These are phyloP conservation scores for Hortiboletus flavorubellus DNA, from an alignment of 768 basidiomycete species.

Conservation along the genomic window DNA sequence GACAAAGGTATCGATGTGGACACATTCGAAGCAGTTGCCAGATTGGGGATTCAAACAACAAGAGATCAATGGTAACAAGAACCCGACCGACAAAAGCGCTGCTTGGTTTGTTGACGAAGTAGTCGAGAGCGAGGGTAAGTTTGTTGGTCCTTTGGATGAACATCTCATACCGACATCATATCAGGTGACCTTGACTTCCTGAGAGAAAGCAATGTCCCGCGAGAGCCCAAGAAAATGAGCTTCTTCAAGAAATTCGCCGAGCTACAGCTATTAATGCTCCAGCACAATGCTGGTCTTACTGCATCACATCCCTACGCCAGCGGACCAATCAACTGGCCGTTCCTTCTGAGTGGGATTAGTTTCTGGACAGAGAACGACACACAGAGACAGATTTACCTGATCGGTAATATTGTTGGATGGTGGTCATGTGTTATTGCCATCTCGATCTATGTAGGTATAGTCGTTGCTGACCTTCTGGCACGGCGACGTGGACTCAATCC, in stretches of 20 bases:
- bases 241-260: conserved; percentile 96
- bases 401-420: conserved; percentile 93
- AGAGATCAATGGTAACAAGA: conserved; percentile 98
- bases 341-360: conserved; percentile 92
- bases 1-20: conserved; percentile 94
- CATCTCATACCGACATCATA: conserved; percentile 32
- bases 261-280: conserved; percentile 91
- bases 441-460: conserved; percentile 84
- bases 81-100: conserved; percentile 72
- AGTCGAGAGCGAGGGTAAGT: conserved; percentile 66
- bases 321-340: conserved; percentile 97
- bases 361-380: conserved; percentile 92
- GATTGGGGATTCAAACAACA: conserved; percentile 98
- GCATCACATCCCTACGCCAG: conserved; percentile 98
- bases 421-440: conserved; percentile 88
- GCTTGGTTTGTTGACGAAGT: conserved; percentile 91
- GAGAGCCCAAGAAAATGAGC: conserved; percentile 75
- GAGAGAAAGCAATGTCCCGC: conserved; percentile 46
- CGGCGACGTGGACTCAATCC: conserved; percentile 81
- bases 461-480: conserved; percentile 87
- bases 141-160: not conserved
- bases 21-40: conserved; percentile 77
- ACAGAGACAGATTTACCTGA: conserved; percentile 93
- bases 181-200: conserved; percentile 53
- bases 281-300: conserved; percentile 98